Evolutionary conservation across 2,329 filamentous ascomycete species (phyloP).

Genomic region (Colletotrichum sp.): DNA sequence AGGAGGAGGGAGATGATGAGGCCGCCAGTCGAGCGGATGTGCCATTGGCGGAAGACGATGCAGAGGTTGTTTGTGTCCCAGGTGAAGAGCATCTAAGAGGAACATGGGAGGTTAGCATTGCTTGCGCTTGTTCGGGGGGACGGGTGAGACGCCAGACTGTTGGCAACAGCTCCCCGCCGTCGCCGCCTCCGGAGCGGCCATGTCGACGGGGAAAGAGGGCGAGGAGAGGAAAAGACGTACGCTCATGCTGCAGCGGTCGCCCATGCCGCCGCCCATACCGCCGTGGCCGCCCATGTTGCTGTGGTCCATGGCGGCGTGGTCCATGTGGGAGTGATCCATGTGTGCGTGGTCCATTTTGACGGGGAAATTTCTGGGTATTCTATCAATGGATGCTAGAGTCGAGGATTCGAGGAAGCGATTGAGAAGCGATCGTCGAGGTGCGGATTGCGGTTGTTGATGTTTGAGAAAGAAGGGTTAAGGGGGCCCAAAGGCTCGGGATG

Average conservation of each 20-base stretch:
- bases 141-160: background rate
- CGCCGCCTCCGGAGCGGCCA: background rate
- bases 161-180: background rate
- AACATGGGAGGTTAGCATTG: slow-evolving; percentile 18
- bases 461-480: background rate
- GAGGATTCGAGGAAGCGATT: background rate
- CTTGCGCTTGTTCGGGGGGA: background rate
- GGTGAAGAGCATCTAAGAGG: slow-evolving; percentile 89
- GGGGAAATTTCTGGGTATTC: background rate
- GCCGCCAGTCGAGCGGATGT: slow-evolving; percentile 74
- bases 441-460: background rate
- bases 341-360: background rate
- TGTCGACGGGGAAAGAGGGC: background rate
- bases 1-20: slow-evolving; percentile 84
- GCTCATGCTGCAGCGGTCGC: slow-evolving; percentile 86
- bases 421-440: background rate
- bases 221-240: slow-evolving; percentile 52
- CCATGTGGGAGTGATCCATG: slow-evolving; percentile 50
- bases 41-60: slow-evolving; percentile 94
- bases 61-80: slow-evolving; percentile 94
- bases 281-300: slow-evolving; percentile 49
- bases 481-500: background rate
- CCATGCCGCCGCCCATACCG: slow-evolving; percentile 64
- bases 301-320: slow-evolving; percentile 53
- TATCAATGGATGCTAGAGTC: background rate